These are phyloP conservation scores for Glycine latifolia DNA, from an alignment of 306 rosid species.

Conservation along the genomic window DNA sequence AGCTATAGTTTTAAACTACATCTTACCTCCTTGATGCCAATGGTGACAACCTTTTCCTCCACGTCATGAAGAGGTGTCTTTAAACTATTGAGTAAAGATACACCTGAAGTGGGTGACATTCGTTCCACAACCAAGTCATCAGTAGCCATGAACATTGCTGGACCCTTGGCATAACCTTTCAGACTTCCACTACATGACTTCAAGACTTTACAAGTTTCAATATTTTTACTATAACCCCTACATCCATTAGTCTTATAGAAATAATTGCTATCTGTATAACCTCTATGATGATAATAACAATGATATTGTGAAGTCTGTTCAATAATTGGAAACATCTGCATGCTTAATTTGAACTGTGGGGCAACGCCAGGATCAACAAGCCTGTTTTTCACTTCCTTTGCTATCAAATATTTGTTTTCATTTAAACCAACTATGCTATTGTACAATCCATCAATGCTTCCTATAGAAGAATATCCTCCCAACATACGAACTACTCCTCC, in stretches of 20 bases:
- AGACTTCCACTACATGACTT: not conserved
- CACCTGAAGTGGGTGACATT: not conserved
- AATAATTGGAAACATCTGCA: not conserved
- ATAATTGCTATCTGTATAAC: not conserved
- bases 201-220: not conserved
- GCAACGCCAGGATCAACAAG: conserved; percentile 7
- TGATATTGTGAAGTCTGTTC: not conserved
- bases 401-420: not conserved
- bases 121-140: conserved; percentile 26
- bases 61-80: not conserved
- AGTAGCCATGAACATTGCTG: conserved; percentile 19
- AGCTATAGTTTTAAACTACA: not conserved
- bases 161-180: conserved; percentile 31
- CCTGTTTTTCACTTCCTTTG: not conserved
- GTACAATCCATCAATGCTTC: conserved; percentile 23
- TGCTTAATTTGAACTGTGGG: not conserved
- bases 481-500: conserved; percentile 17
- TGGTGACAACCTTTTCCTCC: not conserved
- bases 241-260: not conserved
- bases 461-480: not conserved
- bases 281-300: not conserved
- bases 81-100: not conserved
- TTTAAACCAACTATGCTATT: not conserved
- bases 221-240: not conserved
- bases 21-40: conserved; percentile 42